phyloP scores from a whole-genome alignment of 1,284 basidiomycete species.

The Sporisorium iseilematis-ciliati region DNA sequence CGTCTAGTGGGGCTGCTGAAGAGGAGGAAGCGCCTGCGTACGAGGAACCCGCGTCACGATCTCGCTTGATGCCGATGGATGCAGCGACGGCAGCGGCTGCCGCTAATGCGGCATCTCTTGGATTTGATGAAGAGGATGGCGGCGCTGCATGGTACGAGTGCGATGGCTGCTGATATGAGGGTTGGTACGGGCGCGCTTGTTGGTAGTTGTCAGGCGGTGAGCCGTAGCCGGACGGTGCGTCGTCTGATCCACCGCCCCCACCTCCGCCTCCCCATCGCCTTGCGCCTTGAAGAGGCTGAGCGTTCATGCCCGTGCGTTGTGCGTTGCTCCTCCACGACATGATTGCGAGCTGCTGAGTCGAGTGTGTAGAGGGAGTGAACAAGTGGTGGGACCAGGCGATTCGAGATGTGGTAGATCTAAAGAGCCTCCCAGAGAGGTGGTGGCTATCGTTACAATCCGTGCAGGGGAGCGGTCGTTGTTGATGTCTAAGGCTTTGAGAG shows the following conservation, averaged over 20 bases:
- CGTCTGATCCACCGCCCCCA: conserved; percentile 18
- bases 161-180: conserved; percentile 20
- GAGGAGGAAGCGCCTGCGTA: conserved; percentile 9
- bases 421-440: too few relatives aligned
- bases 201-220: conserved; percentile 20
- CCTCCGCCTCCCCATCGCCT: conserved; percentile 63
- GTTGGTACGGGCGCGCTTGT: conserved; percentile 11
- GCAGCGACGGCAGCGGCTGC: conserved; percentile 48
- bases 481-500: too few relatives aligned
- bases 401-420: too few relatives aligned
- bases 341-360: background rate
- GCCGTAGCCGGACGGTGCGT: conserved; percentile 11
- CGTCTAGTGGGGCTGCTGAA: conserved; percentile 10
- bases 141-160: conserved; percentile 20
- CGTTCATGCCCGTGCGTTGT: conserved; percentile 68
- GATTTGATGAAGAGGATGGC: conserved; percentile 26
- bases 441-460: too few relatives aligned
- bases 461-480: too few relatives aligned
- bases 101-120: conserved; percentile 34
- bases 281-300: conserved; percentile 58
- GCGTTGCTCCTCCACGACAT: conserved; percentile 69
- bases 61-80: conserved; percentile 49
- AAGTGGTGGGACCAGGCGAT: background rate
- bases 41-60: conserved; percentile 24
- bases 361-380: background rate